Conservation (phyloP, 1,284 basidiomycete genomes). For the Jaminaea rosea region DNA sequence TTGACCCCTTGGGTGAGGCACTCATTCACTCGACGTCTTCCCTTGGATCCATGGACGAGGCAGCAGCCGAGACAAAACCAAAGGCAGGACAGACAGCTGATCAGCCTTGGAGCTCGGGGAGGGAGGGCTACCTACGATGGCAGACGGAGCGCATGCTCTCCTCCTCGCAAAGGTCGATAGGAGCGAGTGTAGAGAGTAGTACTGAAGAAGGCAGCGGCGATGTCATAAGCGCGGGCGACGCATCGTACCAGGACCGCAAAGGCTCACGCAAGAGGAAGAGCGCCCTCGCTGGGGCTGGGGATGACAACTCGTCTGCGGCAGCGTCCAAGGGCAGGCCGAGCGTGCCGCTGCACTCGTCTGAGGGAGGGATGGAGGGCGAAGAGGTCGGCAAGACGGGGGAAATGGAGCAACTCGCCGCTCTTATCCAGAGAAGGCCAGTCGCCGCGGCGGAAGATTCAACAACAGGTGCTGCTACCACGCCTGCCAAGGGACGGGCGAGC, state of each 20-base stretch:
- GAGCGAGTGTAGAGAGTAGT: no score
- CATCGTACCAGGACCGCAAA: background rate
- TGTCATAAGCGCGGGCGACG: conserved; percentile 5
- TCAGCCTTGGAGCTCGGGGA: conserved; percentile 22
- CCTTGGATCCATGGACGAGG: background rate
- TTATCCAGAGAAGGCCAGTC: no score
- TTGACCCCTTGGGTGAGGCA: conserved; percentile 26
- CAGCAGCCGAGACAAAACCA: conserved; percentile 1
- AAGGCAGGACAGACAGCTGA: conserved; percentile 9
- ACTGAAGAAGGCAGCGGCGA: background rate
- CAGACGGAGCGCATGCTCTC: conserved; percentile 25
- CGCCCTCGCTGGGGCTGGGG: background rate
- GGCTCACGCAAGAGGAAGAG: conserved; percentile 1
- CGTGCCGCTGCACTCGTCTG: background rate
- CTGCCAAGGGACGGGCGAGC: no score
- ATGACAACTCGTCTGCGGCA: background rate
- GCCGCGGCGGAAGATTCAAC: no score
- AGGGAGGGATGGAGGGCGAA: background rate
- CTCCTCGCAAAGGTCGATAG: background rate
- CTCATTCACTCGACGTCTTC: conserved; percentile 8
- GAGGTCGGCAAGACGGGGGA: background rate
- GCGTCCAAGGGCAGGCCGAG: background rate
- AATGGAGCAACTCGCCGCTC: no score
- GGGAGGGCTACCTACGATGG: conserved; percentile 39
- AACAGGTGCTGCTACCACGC: no score